Evolutionary conservation across 805 yeast species (phyloP).

Genomic region (Cyberlindnera veronae): DNA sequence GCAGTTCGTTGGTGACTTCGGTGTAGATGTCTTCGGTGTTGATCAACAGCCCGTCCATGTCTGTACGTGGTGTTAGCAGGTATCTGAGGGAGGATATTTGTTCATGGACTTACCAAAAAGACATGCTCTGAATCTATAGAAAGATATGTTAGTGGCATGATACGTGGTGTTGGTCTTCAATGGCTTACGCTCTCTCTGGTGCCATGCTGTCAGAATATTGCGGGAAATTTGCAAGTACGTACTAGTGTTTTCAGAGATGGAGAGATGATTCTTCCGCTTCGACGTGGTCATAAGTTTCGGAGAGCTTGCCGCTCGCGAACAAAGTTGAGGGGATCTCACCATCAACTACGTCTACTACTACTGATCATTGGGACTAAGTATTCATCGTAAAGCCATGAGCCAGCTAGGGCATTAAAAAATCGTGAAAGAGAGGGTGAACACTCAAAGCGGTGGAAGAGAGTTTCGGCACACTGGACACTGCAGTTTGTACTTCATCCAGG

Average conservation of each 20-base stretch:
- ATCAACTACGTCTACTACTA: no score
- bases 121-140: conserved; percentile 51
- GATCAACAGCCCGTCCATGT: conserved; percentile 93
- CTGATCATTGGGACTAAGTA: no score
- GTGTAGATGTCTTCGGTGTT: conserved; percentile 94
- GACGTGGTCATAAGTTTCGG: no score
- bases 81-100: neutral
- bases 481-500: conserved; percentile 89
- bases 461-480: conserved; percentile 94
- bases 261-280: no score
- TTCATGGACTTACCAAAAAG: conserved; percentile 57
- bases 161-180: no score
- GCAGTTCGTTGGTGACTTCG: conserved; percentile 61
- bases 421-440: no score
- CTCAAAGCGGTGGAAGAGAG: conserved; percentile 74
- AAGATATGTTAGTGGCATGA: neutral
- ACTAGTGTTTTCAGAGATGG: no score
- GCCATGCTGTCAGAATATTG: neutral
- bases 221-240: no score
- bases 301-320: no score
- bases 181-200: conserved; percentile 2
- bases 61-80: conserved; percentile 29
- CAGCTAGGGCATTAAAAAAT: neutral
- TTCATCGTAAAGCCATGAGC: no score
- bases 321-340: no score